Evolutionary conservation across 257 asterid genomes (phyloP), one percentile per base, ranked within the genome.

Genomic region (Haberlea rhodopensis): DNA sequence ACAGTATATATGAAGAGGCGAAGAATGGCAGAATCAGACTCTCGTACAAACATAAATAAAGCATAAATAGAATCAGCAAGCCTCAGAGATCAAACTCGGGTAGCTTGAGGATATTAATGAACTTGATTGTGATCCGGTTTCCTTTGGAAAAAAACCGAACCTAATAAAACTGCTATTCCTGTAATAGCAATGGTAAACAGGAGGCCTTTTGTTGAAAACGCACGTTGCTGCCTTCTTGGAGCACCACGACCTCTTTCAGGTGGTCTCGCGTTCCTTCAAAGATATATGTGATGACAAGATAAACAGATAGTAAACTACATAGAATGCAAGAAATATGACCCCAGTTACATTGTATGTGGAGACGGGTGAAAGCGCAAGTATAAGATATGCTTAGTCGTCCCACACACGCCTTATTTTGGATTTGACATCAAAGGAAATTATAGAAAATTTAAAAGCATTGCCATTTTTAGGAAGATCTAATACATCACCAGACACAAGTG

Each of bases 81-180:
- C n/a, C n/a, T n/a, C n/a, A n/a, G n/a, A n/a, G n/a, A n/a, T n/a
- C n/a, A n/a, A n/a, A n/a, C n/a, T n/a, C n/a, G n/a, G n/a, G n/a
- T n/a, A 3, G 71, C n/a, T 34, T 60, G 69, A 32, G 20, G 34
- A 65, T 6, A 71, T 53, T 68, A 85, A 74, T 78, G 81, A 31
- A 81, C 74, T 32, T 78, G 79, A 55, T 60, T 60, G n/a, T 75
- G 75, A 55, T 83, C 87, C 3, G 83, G 60, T 80, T 87, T 92
- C 87, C 84, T 79, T 88, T 85, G 97, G 73, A 92, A 78, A 72
- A 89, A 73, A 68, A 89, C 82, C 2, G 99, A 87, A 59, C 99
- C 99, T 70, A 92, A 72, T 52, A 92, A 76, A 71, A 92, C 96
- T 57, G 99, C 97, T 72, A 89, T 82, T 68, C 99, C 99, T 6